These are phyloP conservation scores for Xylogone sp. DNA, from an alignment of 2,329 filamentous ascomycete genomes.

Conservation along the genomic window DNA sequence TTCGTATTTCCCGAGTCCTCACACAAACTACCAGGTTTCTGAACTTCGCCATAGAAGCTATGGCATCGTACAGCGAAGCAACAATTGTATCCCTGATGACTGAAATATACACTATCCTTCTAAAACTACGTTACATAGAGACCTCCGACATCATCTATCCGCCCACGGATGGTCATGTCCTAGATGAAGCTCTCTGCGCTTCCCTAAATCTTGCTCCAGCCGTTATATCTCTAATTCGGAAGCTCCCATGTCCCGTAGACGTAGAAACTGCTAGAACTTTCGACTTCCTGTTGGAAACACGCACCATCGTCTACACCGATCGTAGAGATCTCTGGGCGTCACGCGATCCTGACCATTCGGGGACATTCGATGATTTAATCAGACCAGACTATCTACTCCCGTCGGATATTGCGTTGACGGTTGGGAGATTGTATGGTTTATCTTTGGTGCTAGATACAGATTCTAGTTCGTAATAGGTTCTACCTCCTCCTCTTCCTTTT, in stretches of 20 bases:
- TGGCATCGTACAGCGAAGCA: conserved; percentile 2
- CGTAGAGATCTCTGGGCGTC: not conserved
- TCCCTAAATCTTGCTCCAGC: not conserved
- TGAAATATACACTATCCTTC: conserved; percentile 4
- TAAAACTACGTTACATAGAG: conserved; percentile 1
- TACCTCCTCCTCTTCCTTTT: not conserved
- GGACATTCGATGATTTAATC: not conserved
- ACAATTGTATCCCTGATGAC: conserved; percentile 4
- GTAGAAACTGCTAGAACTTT: not conserved
- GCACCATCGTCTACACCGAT: not conserved
- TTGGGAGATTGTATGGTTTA: not conserved
- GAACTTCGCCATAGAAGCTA: not conserved
- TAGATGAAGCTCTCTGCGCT: not conserved
- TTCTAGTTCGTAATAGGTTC: not conserved
- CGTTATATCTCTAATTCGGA: conserved; percentile 4
- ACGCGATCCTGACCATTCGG: not conserved
- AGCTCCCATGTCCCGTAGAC: conserved; percentile 1
- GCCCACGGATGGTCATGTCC: not conserved
- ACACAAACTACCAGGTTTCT: not conserved
- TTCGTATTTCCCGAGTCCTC: too few relatives aligned
- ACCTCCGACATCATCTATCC: not conserved
- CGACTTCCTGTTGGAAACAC: not conserved
- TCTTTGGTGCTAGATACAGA: not conserved
- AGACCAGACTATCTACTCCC: not conserved
- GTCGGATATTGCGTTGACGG: not conserved